Evolutionary conservation across 768 basidiomycete species (phyloP), one percentile per base, ranked within the genome.

Genomic region (Mycena filopes): DNA sequence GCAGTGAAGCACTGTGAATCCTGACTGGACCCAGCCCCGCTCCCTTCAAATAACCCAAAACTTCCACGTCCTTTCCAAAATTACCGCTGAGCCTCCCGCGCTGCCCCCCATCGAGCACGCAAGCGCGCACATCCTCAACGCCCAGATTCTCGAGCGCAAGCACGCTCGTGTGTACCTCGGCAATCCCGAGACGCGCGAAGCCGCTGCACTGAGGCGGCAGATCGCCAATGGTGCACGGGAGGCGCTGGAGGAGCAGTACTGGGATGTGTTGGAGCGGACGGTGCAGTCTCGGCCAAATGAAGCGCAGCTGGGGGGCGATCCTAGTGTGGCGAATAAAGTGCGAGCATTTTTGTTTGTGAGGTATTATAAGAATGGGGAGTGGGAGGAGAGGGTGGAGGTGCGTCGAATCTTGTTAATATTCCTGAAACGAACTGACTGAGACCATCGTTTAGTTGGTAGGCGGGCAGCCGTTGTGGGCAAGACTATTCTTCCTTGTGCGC

Each of bases 401-500:
- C 20, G 86, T 74, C 11, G 25, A 18, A n/a, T 50, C 20, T 41
- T 45, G 38, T 21, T 31, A 36, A 23, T 36, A 47, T 21, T 46
- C 29, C 31, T n/a, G n/a, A 21, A 1, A 20, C 31, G 20, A 12
- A 45, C 69, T 16, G 40, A 70, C 57, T 23, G 48, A 36, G 15
- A 9, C 68, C n/a, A 59, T 46, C 57, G 25, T n/a, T n/a, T 61
- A 96, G 93, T 80, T 95, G 63, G 88, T 97, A 25, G 89, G 92
- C 60, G 92, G 93, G 12, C 91, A 92, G 71, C 94, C 96, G 1
- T 70, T 99, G 15, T 99, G 96, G 95, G 97, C 96, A 12, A 90
- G 94, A 61, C 74, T 96, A n/a, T 98, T 94, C 78, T 96, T 92
- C 79, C 86, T 99, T 18, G 83, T 99, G 12, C 89, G 97, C 26